Percentiles rank a stretch among this genome's conserved stretches.
These are phyloP conservation scores for Parafenestella ontariensis DNA, from an alignment of 2,329 filamentous ascomycete species.

Conservation along the genomic window DNA sequence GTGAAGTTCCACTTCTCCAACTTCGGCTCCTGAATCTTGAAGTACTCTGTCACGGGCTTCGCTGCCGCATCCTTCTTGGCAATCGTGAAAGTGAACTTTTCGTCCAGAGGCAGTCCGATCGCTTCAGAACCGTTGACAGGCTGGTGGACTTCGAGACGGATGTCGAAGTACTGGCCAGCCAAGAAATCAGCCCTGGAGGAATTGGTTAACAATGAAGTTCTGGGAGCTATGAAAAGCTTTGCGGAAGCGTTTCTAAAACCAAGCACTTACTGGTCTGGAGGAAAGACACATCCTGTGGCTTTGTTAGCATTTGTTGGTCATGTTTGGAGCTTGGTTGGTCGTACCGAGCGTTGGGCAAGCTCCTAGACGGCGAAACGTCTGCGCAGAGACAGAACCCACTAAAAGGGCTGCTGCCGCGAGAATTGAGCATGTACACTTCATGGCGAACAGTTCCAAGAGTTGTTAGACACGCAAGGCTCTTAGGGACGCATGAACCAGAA, in stretches of 20 bases:
- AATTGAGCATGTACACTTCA: slow-evolving; percentile 41
- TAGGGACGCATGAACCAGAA: slow-evolving; percentile 25
- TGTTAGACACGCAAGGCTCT: slow-evolving; percentile 18
- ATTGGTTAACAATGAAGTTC: slow-evolving; percentile 11
- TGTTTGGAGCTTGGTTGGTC: slow-evolving; percentile 2
- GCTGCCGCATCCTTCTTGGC: slow-evolving; percentile 66
- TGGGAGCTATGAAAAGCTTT: slow-evolving; percentile 6
- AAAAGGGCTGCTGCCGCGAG: slow-evolving; percentile 39
- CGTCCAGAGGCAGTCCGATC: slow-evolving; percentile 73
- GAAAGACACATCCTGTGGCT: slow-evolving; percentile 58
- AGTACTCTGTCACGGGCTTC: slow-evolving; percentile 69
- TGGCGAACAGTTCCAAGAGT: slow-evolving; percentile 30
- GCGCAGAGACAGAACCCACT: slow-evolving; percentile 47
- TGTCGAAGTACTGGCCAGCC: slow-evolving; percentile 82
- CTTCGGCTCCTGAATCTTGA: slow-evolving; percentile 72
- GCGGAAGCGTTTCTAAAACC: slow-evolving; percentile 1
- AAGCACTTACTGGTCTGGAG: slow-evolving; percentile 61
- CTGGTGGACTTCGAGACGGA: slow-evolving; percentile 82
- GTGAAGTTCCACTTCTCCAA: slow-evolving; percentile 82
- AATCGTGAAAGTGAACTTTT: slow-evolving; percentile 78
- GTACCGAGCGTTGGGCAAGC: slow-evolving; percentile 62
- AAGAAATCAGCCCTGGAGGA: slow-evolving; percentile 73
- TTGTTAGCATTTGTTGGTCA: slow-evolving; percentile 19
- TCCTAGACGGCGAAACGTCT: slow-evolving; percentile 64
- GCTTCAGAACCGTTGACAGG: slow-evolving; percentile 82